Evolutionary conservation across 805 yeast genomes (phyloP).

Genomic region (Clavispora phyllophila): DNA sequence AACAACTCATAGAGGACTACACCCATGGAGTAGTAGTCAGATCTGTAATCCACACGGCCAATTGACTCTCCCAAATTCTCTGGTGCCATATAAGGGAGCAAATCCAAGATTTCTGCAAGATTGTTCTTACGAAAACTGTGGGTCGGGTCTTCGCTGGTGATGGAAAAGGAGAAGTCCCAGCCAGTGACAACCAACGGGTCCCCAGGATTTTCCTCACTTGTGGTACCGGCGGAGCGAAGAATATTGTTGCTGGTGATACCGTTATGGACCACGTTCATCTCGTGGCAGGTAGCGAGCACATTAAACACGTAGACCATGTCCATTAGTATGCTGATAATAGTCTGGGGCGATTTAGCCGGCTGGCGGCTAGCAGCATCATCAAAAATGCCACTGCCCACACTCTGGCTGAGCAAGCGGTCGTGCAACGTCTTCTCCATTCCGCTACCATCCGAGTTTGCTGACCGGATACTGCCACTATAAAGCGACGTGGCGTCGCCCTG

Average conservation of each 20-base stretch:
- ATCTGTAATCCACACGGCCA: slow-evolving; percentile 38
- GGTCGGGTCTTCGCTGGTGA: slow-evolving; percentile 36
- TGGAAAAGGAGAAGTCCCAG: slow-evolving; percentile 45
- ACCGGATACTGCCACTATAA: slow-evolving; percentile 9
- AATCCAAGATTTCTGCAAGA: slow-evolving; percentile 30
- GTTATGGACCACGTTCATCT: slow-evolving; percentile 42
- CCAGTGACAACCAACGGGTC: slow-evolving; percentile 36
- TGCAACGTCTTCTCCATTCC: slow-evolving; percentile 1
- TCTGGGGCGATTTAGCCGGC: slow-evolving; percentile 14
- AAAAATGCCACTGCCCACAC: slow-evolving; percentile 7
- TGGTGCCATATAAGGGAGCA: slow-evolving; percentile 47
- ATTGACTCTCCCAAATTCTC: slow-evolving; percentile 40
- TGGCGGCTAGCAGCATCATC: slow-evolving; percentile 15
- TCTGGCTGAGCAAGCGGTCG: slow-evolving; percentile 2
- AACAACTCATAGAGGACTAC: slow-evolving; percentile 46
- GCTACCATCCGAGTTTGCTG: slow-evolving; percentile 10
- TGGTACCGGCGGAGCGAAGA: slow-evolving; percentile 22
- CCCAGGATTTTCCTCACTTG: background rate
- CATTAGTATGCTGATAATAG: slow-evolving; percentile 17
- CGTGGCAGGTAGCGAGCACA: slow-evolving; percentile 26
- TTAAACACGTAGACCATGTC: slow-evolving; percentile 22
- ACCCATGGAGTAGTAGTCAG: slow-evolving; percentile 48
- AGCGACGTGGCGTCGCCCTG: slow-evolving; percentile 1
- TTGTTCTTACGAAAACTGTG: slow-evolving; percentile 40
- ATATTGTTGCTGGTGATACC: slow-evolving; percentile 39